Conservation (phyloP, 2,329 filamentous ascomycete species). For the Diaporthe destruens region DNA sequence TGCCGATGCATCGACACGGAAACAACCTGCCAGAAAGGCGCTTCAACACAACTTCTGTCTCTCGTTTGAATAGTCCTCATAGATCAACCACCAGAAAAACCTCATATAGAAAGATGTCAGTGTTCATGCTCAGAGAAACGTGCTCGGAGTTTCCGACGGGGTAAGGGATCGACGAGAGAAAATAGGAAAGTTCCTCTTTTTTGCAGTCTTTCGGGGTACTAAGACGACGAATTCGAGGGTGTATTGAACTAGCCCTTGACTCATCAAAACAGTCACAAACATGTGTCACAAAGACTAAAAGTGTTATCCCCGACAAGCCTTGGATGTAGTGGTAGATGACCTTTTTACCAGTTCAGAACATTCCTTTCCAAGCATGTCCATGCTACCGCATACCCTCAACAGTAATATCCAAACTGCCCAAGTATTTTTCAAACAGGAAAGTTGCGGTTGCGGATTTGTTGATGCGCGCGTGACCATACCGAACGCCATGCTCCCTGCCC, state of each 20-base stretch:
- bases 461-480: not conserved
- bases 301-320: not conserved
- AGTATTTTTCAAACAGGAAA: no score
- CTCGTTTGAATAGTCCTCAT: no score
- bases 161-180: no score
- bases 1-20: not conserved
- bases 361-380: not conserved
- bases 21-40: not conserved
- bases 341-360: not conserved
- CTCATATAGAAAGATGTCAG: not conserved
- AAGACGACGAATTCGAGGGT: no score
- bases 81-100: no score
- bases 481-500: not conserved
- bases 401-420: not conserved
- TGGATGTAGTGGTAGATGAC: not conserved
- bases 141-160: not conserved
- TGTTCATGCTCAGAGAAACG: not conserved
- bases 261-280: no score
- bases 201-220: no score
- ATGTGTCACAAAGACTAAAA: no score
- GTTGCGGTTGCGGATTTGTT: no score
- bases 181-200: no score
- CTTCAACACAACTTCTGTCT: not conserved
- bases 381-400: not conserved
- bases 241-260: no score